These are phyloP conservation scores for Candida lessepsii DNA, from an alignment of 805 yeast species.

Conservation along the genomic window DNA sequence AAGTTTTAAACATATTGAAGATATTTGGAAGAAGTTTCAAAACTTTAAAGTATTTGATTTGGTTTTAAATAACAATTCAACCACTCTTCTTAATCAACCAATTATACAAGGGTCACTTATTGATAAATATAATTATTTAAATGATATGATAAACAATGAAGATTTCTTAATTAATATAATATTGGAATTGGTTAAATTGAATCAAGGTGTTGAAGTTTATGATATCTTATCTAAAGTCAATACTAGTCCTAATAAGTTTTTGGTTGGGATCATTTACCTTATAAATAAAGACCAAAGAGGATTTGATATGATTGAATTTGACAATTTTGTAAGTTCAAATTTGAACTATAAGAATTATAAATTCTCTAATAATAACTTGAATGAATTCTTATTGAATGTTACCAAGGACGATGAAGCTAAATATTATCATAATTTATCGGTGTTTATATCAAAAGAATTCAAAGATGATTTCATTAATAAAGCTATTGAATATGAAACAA, in stretches of 20 bases:
- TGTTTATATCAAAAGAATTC: constrained; percentile 5
- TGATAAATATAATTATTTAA: constrained; percentile 12
- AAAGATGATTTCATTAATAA: constrained; percentile 7
- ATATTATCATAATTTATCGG: constrained; percentile 15
- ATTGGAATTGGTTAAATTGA: constrained; percentile 27
- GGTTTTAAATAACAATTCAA: neutral
- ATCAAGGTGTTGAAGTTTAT: constrained; percentile 41
- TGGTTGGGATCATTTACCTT: constrained; percentile 35
- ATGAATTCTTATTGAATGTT: constrained; percentile 5
- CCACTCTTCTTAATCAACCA: constrained; percentile 8
- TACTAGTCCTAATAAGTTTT: constrained; percentile 24
- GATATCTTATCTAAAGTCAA: constrained; percentile 43
- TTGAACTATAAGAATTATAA: constrained; percentile 1
- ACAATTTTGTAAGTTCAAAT: constrained; percentile 8
- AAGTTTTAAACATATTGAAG: constrained; percentile 23
- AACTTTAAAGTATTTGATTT: constrained; percentile 20
- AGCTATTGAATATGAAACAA: constrained; percentile 13
- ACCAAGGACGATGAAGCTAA: constrained; percentile 3
- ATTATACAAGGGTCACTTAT: constrained; percentile 10
- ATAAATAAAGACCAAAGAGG: constrained; percentile 23
- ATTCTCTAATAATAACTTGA: constrained; percentile 5
- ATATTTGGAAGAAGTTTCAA: constrained; percentile 23
- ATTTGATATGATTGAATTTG: constrained; percentile 10
- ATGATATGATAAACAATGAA: constrained; percentile 16
- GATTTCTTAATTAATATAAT: constrained; percentile 38